A percentile compares a stretch with the other conserved stretches of the same genome.
Evolutionary conservation across 1,284 basidiomycete genomes (phyloP).

Genomic region (Hypsizygus ulmarius): DNA sequence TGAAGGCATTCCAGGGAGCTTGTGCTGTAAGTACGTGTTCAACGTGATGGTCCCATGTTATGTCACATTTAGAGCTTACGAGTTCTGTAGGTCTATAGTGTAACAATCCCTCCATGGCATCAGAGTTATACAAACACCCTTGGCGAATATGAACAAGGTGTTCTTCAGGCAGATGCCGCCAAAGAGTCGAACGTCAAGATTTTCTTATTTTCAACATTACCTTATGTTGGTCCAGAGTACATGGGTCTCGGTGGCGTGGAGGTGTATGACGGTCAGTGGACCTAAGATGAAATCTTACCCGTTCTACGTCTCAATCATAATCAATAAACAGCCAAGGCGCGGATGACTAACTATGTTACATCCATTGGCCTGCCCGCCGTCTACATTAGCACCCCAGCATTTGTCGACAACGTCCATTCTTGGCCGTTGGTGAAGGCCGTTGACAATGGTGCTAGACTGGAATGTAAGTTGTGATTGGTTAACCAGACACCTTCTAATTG

Average conservation of each 20-base stretch:
- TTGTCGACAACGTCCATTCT: constrained; percentile 14
- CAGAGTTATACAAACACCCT: constrained; percentile 10
- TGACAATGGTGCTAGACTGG: constrained; percentile 8
- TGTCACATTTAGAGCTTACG: not conserved
- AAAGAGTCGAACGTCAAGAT: constrained; percentile 16
- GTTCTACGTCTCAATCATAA: not conserved
- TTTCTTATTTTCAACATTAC: constrained; percentile 17
- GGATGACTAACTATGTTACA: constrained; percentile 15
- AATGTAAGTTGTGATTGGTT: constrained; percentile 3
- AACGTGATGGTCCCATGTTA: not conserved
- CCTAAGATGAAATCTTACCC: not conserved
- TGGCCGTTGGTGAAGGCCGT: constrained; percentile 14
- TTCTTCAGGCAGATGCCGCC: constrained; percentile 15
- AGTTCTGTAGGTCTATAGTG: constrained; percentile 13
- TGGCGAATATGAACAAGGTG: constrained; percentile 15
- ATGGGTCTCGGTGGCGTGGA: constrained; percentile 18
- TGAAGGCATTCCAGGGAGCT: constrained; percentile 13
- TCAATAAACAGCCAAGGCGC: constrained; percentile 9
- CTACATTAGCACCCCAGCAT: constrained; percentile 15
- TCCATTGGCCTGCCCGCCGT: constrained; percentile 15
- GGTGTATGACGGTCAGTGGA: constrained; percentile 16
- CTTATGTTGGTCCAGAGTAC: constrained; percentile 16
- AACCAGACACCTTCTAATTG: not conserved
- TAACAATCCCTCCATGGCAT: constrained; percentile 19
- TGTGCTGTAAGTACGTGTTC: constrained; percentile 7